Evolutionary conservation across 2,329 filamentous ascomycete genomes (phyloP).

Genomic region (Penicillium sp.): DNA sequence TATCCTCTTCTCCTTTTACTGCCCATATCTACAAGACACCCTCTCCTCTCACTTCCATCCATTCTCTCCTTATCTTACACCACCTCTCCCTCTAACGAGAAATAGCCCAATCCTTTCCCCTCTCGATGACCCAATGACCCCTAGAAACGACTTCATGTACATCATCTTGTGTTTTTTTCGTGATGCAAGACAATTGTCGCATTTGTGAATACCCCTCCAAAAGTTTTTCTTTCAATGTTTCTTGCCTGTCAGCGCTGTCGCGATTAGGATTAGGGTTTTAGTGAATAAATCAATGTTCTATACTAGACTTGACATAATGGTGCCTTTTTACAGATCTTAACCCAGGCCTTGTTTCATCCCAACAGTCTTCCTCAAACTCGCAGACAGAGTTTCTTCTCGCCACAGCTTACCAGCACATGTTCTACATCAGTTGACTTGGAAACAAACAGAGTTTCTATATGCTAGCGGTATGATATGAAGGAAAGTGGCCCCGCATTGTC

Average conservation of each 20-base stretch:
- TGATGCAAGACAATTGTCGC: conserved; percentile 18
- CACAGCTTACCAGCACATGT: background rate
- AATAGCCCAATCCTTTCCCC: conserved; percentile 7
- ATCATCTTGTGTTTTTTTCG: conserved; percentile 20
- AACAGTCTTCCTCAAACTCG: background rate
- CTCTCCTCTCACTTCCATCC: background rate
- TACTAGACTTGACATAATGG: background rate
- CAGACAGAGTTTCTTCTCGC: no score
- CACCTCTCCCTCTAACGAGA: background rate
- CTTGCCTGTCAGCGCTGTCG: conserved; percentile 4
- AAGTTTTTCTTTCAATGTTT: conserved; percentile 18
- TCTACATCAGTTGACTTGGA: background rate
- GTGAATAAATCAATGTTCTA: background rate
- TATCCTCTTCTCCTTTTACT: background rate
- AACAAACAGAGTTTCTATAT: background rate
- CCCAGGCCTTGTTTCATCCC: background rate
- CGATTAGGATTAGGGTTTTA: conserved; percentile 1
- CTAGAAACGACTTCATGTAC: conserved; percentile 24
- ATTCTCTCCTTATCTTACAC: background rate
- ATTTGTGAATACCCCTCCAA: conserved; percentile 31
- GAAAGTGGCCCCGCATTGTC: background rate
- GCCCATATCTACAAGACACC: background rate
- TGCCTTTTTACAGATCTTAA: background rate
- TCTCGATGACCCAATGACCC: conserved; percentile 13
- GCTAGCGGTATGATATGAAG: background rate